Conservation (phyloP, 768 basidiomycete species). For the Suillus ampliporus region DNA sequence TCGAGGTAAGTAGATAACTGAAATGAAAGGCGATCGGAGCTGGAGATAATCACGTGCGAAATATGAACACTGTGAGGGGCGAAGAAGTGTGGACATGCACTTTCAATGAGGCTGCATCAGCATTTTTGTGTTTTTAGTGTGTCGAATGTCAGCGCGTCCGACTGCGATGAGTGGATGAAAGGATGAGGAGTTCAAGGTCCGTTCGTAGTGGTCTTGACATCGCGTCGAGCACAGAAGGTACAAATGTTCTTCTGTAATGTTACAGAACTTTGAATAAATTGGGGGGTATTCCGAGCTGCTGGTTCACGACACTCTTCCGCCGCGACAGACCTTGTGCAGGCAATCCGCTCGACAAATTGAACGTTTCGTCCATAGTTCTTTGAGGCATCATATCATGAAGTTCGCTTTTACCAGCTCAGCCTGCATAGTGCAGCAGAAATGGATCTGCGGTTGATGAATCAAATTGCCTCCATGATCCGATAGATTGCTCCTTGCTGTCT, state of each 20-base stretch:
- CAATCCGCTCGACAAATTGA: background rate
- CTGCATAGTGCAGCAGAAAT: background rate
- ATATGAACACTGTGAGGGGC: background rate
- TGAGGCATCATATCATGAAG: background rate
- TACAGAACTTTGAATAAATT: conserved; percentile 1
- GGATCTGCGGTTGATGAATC: background rate
- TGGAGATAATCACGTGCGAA: background rate
- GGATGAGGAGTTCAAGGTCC: conserved; percentile 5
- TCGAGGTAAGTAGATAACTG: background rate
- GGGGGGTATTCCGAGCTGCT: background rate
- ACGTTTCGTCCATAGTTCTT: background rate
- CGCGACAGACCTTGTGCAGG: background rate
- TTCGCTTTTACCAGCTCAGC: background rate
- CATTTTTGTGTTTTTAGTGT: background rate
- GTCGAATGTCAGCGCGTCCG: background rate
- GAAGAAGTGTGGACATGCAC: background rate
- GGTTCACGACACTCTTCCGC: background rate
- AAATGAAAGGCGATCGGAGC: background rate
- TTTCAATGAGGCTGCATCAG: background rate
- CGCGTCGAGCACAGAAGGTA: background rate
- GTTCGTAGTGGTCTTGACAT: background rate
- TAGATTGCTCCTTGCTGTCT: background rate
- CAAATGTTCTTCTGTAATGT: background rate
- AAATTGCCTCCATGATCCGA: background rate
- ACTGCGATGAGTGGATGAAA: background rate